A percentile compares a stretch with the other conserved stretches of the same genome.
Conservation (phyloP, 345 rosid species). For the Mangifera indica region DNA sequence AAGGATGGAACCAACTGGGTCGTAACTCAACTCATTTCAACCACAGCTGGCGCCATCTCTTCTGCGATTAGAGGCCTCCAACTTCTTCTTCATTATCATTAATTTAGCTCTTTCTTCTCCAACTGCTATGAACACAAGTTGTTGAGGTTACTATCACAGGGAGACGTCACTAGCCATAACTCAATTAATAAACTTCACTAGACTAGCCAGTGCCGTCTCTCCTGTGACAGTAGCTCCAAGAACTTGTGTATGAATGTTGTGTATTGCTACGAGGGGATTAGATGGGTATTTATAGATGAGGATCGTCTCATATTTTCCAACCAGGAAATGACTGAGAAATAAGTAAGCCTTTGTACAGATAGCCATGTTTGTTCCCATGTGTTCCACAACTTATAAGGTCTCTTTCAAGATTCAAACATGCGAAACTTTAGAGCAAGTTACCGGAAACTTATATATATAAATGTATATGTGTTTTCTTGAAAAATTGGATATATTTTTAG, state of each 20-base stretch:
- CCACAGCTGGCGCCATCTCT: constrained; percentile 9
- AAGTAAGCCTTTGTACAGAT: too few relatives aligned
- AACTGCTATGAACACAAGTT: background rate
- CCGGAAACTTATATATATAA: background rate
- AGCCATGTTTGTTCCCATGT: background rate
- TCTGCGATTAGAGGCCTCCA: background rate
- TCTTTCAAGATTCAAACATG: background rate
- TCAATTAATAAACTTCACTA: too few relatives aligned
- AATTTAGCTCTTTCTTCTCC: background rate
- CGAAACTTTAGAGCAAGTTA: background rate
- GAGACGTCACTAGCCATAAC: too few relatives aligned
- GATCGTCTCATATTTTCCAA: too few relatives aligned
- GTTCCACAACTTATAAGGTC: background rate
- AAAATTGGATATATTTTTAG: too few relatives aligned
- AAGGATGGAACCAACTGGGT: background rate
- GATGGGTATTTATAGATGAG: too few relatives aligned
- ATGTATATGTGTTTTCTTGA: background rate
- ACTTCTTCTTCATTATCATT: background rate
- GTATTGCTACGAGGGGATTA: too few relatives aligned
- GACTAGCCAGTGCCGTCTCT: constrained; percentile 4
- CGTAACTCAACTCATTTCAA: background rate
- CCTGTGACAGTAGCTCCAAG: background rate
- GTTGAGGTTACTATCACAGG: too few relatives aligned
- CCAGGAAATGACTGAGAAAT: too few relatives aligned
- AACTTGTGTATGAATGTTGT: background rate